Evolutionary conservation across 768 basidiomycete genomes (phyloP).

Genomic region (Pulveroboletus sp.): DNA sequence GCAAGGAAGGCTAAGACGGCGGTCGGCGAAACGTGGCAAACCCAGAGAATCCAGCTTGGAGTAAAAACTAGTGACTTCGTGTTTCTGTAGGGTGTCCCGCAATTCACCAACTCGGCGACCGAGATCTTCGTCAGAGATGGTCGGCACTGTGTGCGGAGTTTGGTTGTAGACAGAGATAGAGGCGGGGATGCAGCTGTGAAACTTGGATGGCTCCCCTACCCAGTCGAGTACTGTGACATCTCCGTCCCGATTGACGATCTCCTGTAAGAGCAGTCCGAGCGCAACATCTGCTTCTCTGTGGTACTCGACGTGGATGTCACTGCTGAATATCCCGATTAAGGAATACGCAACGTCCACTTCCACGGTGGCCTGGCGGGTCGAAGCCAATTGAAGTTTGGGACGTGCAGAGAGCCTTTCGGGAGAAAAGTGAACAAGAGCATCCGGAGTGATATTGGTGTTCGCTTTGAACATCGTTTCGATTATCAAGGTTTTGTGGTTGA

Average conservation of each 20-base stretch:
- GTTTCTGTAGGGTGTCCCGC: background rate
- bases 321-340: conserved; percentile 15
- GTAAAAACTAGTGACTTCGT: background rate
- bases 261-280: conserved; percentile 13
- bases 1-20: conserved; percentile 10
- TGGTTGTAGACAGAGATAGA: conserved; percentile 11
- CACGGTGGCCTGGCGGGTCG: conserved; percentile 7
- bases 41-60: background rate
- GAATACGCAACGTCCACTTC: conserved; percentile 14
- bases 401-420: conserved; percentile 2
- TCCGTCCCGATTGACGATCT: conserved; percentile 9
- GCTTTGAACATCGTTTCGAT: background rate
- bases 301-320: conserved; percentile 7
- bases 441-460: background rate
- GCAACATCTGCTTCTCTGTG: conserved; percentile 1
- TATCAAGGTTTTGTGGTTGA: conserved; percentile 7
- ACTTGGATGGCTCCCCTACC: conserved; percentile 13
- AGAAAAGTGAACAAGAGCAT: background rate
- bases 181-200: conserved; percentile 16
- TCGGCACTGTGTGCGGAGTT: background rate
- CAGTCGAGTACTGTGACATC: conserved; percentile 20
- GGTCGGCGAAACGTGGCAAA: conserved; percentile 2
- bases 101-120: background rate
- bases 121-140: background rate
- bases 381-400: conserved; percentile 11